Percentiles rank a stretch among this genome's conserved stretches.
These are phyloP conservation scores for Auricularia cornea DNA, from an alignment of 768 basidiomycete species.

Conservation along the genomic window DNA sequence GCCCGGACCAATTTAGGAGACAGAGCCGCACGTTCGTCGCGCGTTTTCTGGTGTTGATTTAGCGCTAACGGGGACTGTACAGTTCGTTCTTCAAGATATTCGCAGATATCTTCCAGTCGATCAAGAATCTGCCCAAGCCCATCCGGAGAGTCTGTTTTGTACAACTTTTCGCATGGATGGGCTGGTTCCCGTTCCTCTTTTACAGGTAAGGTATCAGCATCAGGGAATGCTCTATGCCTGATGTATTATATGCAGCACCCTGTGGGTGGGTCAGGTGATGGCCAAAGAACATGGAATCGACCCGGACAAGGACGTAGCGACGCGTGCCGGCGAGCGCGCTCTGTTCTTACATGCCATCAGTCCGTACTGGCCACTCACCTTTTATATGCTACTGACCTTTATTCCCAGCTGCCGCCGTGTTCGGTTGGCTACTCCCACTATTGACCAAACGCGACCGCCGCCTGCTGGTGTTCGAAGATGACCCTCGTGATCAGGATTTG, in stretches of 20 bases:
- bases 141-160: conserved; percentile 87
- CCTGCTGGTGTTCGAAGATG: conserved; percentile 57
- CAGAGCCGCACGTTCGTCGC: neutral
- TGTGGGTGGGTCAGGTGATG: conserved; percentile 92
- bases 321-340: conserved; percentile 74
- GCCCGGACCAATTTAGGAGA: neutral
- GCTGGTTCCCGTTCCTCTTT: conserved; percentile 96
- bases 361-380: conserved; percentile 24
- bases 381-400: conserved; percentile 8
- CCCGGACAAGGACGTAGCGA: conserved; percentile 77
- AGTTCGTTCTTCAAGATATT: conserved; percentile 37
- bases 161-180: conserved; percentile 94
- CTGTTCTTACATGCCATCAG: conserved; percentile 87
- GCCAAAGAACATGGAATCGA: conserved; percentile 64
- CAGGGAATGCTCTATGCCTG: neutral
- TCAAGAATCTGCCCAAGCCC: conserved; percentile 69
- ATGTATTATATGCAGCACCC: conserved; percentile 47
- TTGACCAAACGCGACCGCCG: conserved; percentile 75
- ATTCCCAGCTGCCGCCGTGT: conserved; percentile 67
- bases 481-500: conserved; percentile 61
- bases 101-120: conserved; percentile 64
- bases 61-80: neutral
- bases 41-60: neutral
- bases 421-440: conserved; percentile 74
- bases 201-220: conserved; percentile 53